These are phyloP conservation scores for Priceomyces haplophilus DNA, from an alignment of 805 yeast genomes.

Conservation along the genomic window DNA sequence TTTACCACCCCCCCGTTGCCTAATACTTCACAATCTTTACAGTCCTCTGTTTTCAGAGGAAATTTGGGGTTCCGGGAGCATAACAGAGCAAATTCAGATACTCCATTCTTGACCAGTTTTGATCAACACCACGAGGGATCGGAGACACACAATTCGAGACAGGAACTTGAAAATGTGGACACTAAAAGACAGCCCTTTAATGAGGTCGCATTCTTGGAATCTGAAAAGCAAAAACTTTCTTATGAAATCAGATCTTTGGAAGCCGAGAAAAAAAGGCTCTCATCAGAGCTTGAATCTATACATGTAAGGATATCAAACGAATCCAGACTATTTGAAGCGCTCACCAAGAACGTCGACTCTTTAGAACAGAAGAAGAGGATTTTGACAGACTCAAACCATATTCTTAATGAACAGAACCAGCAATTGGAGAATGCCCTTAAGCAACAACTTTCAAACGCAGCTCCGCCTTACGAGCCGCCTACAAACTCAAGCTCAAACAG, in stretches of 20 bases:
- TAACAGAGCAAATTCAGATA: constrained; percentile 43
- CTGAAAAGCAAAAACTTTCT: constrained; percentile 22
- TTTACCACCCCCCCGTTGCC: constrained; percentile 48
- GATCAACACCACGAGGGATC: constrained; percentile 12
- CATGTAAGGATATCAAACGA: constrained; percentile 41
- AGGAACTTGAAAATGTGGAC: constrained; percentile 40
- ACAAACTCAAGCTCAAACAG: constrained; percentile 3
- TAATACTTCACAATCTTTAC: constrained; percentile 18
- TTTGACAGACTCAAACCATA: constrained; percentile 31
- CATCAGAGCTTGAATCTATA: constrained; percentile 31
- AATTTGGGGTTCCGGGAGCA: constrained; percentile 24
- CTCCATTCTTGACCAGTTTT: constrained; percentile 24
- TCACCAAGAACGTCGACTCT: constrained; percentile 50
- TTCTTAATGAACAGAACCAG: constrained; percentile 20
- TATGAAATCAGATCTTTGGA: constrained; percentile 31
- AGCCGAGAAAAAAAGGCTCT: constrained; percentile 23
- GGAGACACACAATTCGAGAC: constrained; percentile 19
- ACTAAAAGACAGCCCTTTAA: constrained; percentile 19
- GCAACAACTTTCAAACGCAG: constrained; percentile 1
- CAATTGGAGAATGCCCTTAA: constrained; percentile 7
- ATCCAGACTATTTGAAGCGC: constrained; percentile 39
- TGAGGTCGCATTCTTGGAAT: constrained; percentile 24
- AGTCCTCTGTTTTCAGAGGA: constrained; percentile 4
- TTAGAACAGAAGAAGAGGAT: constrained; percentile 46
- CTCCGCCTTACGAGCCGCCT: constrained; percentile 1